These are phyloP conservation scores for Aureobasidium subglaciale DNA, from an alignment of 2,329 filamentous ascomycete genomes.

Conservation along the genomic window DNA sequence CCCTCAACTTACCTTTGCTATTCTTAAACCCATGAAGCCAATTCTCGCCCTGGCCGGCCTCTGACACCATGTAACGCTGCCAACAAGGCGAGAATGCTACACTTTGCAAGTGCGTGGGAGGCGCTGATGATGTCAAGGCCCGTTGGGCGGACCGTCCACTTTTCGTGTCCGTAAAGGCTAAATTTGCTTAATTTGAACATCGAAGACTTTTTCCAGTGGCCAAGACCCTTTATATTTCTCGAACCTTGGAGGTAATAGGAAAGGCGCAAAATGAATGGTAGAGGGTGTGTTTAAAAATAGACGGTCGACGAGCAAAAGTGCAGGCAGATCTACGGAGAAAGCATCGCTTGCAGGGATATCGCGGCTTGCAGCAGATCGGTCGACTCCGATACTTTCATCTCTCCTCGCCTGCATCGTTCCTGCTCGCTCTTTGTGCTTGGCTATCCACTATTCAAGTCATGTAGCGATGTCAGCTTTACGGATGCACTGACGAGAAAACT, in stretches of 20 bases:
- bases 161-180: constrained; percentile 9
- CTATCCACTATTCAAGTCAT: constrained; percentile 1
- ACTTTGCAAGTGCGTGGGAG: background rate
- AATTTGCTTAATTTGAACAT: constrained; percentile 8
- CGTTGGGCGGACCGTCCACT: constrained; percentile 8
- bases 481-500: background rate
- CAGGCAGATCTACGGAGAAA: background rate
- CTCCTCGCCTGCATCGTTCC: background rate
- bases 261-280: background rate
- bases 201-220: background rate
- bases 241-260: background rate
- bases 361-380: background rate
- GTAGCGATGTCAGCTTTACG: background rate
- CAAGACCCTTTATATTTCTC: background rate
- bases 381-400: background rate
- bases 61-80: constrained; percentile 10
- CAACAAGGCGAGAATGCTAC: background rate
- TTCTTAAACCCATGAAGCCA: background rate
- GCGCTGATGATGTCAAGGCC: constrained; percentile 11
- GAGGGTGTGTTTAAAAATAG: constrained; percentile 4
- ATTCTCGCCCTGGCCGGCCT: background rate
- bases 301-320: no score
- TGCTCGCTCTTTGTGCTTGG: constrained; percentile 1
- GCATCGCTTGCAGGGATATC: constrained; percentile 2
- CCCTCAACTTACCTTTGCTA: constrained; percentile 8